A percentile compares a stretch with the other conserved stretches of the same genome.
phyloP scores from a whole-genome alignment of 371 early-diverging fungal genomes.

The Batkoa obscura region DNA sequence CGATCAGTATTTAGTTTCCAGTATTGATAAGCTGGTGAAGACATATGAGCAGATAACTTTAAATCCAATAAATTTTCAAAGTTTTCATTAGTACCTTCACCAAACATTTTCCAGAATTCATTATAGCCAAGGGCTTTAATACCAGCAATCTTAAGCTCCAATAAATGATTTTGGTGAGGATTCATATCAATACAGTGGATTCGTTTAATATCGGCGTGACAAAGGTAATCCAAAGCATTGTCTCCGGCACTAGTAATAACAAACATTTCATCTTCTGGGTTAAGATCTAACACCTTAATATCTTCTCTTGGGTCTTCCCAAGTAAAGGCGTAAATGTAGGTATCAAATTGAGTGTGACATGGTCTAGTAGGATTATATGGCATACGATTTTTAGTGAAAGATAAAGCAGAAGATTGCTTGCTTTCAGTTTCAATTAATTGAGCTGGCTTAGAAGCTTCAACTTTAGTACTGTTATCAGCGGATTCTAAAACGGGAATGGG shows the following conservation, averaged over 20 bases:
- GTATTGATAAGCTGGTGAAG: conserved; percentile 53
- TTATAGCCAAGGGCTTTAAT: conserved; percentile 32
- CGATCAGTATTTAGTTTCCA: conserved; percentile 43
- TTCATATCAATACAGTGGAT: conserved; percentile 77
- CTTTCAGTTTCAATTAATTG: no score
- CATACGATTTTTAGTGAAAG: conserved; percentile 30
- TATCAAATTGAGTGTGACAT: conserved; percentile 51
- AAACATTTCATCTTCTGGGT: conserved; percentile 45
- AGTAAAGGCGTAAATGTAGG: conserved; percentile 72
- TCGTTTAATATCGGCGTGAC: conserved; percentile 36
- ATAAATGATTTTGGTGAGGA: conserved; percentile 71
- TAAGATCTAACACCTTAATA: conserved; percentile 40
- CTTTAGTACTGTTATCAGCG: no score
- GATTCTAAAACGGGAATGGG: no score
- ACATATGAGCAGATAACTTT: conserved; percentile 46
- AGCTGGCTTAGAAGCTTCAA: no score
- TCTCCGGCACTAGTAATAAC: conserved; percentile 75
- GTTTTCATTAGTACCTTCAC: conserved; percentile 39
- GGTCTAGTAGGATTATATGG: conserved; percentile 41
- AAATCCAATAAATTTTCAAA: conserved; percentile 41
- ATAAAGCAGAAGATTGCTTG: no score
- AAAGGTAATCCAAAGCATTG: conserved; percentile 64
- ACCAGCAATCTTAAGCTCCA: conserved; percentile 63
- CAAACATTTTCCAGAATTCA: conserved; percentile 69
- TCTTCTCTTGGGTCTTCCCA: conserved; percentile 77